Evolutionary conservation across 768 basidiomycete genomes (phyloP).

Genomic region (Boletellus sp.): DNA sequence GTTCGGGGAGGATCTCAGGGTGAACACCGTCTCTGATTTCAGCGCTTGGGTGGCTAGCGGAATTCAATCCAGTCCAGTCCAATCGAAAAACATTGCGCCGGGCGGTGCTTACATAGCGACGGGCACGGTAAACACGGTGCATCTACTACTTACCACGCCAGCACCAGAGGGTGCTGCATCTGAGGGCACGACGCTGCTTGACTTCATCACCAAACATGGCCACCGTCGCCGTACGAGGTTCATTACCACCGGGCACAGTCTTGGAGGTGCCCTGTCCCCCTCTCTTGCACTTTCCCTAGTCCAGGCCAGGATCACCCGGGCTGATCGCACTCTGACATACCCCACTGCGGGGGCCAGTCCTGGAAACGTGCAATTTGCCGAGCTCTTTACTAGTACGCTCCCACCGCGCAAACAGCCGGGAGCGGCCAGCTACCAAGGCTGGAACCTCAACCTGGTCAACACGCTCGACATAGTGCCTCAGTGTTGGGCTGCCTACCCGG

Average conservation of each 20-base stretch:
- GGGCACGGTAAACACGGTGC: background rate
- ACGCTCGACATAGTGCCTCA: slow-evolving; percentile 12
- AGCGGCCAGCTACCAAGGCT: slow-evolving; percentile 3
- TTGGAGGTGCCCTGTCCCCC: slow-evolving; percentile 12
- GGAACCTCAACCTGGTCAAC: slow-evolving; percentile 21
- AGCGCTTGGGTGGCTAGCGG: slow-evolving; percentile 4
- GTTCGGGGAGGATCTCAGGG: slow-evolving; percentile 1
- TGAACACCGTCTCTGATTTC: slow-evolving; percentile 10
- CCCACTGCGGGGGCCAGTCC: slow-evolving; percentile 1
- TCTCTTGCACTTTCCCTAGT: slow-evolving; percentile 14
- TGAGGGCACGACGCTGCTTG: slow-evolving; percentile 1
- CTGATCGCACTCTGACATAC: background rate
- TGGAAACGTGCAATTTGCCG: slow-evolving; percentile 1
- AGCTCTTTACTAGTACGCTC: background rate
- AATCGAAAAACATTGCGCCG: background rate
- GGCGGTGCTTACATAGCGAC: background rate
- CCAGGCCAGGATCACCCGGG: background rate
- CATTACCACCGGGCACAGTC: slow-evolving; percentile 11
- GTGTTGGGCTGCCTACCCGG: background rate
- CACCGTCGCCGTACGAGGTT: background rate
- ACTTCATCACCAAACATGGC: slow-evolving; percentile 2
- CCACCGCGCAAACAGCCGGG: background rate
- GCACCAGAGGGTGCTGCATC: background rate
- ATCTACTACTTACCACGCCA: slow-evolving; percentile 1
- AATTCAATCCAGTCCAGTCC: background rate